Evolutionary conservation across 2,329 filamentous ascomycete genomes (phyloP), one percentile per base, ranked within the genome.

Genomic region (Mollisia scopiformis): DNA sequence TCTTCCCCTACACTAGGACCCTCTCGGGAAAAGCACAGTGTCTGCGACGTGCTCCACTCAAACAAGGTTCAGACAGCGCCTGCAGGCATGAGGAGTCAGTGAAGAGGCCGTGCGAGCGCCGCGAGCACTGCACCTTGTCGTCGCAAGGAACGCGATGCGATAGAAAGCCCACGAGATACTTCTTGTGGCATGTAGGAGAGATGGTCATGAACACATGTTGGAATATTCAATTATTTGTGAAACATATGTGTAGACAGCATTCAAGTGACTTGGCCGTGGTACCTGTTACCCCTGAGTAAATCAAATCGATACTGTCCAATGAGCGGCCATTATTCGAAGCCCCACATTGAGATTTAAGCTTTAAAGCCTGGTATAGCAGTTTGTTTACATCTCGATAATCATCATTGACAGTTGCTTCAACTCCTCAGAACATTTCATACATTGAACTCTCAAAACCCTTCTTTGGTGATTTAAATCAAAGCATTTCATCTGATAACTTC

Each of bases 1-100:
- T 63, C 7, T 35, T 55, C 19, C 49, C 47, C 41, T 23, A 47
- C 51, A 43, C 30, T 41, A 43, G 16, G 37, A 37, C 52, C 39
- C 55, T 31, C 57, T 60, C 47, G 57, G 53, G 49, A 60, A 53
- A 54, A 57, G 52, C 30, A 55, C 52, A 41, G 37, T 55, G 27
- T 56, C 41, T 57, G 57, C 52, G 57, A 59, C 61, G 58, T 57
- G 43, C 43, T 55, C 55, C 52, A 57, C 58, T 51, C 54, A 49
- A 63, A 27, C 57, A 58, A 47, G 57, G 61, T 61, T 21, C 21
- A 47, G 19, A 47, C 54, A n/a, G n/a, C n/a, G n/a, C n/a, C n/a
- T n/a, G n/a, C n/a, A 53, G 54, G 55, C 55, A 58, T 58, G 14
- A 41, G 30, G 55, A 35, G 57, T 28, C 41, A 55, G 46, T 58